Evolutionary conservation across 169 alveolate genomes (phyloP).

Genomic region (Eimeria mitis): DNA sequence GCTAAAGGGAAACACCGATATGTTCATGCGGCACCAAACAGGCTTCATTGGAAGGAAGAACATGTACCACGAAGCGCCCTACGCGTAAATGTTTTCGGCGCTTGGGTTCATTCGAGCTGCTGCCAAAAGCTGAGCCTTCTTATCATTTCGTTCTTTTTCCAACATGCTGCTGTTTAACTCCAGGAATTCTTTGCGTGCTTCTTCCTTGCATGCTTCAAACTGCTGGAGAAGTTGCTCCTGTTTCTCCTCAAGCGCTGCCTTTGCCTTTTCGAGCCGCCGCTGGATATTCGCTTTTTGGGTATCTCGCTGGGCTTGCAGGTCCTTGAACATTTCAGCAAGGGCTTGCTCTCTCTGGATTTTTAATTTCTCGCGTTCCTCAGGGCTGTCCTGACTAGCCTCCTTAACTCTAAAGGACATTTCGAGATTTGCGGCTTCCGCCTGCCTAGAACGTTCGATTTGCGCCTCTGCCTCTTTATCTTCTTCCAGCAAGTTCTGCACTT

Average conservation of each 20-base stretch:
- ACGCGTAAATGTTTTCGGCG: constrained; percentile 49
- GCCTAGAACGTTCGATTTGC: constrained; percentile 30
- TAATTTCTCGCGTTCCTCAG: constrained; percentile 30
- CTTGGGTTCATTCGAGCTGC: constrained; percentile 64
- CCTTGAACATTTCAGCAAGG: constrained; percentile 54
- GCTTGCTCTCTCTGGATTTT: constrained; percentile 36
- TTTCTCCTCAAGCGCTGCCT: constrained; percentile 22
- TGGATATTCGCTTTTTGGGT: constrained; percentile 32
- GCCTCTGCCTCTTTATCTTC: constrained; percentile 67
- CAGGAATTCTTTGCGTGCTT: constrained; percentile 23
- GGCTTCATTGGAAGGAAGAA: not conserved
- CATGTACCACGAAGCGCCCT: not conserved
- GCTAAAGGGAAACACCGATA: not conserved
- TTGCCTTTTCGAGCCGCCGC: constrained; percentile 48
- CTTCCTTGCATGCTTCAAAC: constrained; percentile 52
- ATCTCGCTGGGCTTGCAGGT: constrained; percentile 51
- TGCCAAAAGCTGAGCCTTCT: constrained; percentile 43
- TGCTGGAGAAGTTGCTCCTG: constrained; percentile 46
- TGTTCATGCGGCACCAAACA: not conserved
- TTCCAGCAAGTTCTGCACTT: constrained; percentile 1
- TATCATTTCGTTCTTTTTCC: constrained; percentile 31
- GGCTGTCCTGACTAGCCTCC: constrained; percentile 57
- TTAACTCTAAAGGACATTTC: constrained; percentile 59
- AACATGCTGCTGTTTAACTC: constrained; percentile 26
- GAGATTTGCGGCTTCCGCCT: constrained; percentile 51